Conservation (phyloP, 331 rosid genomes). For the Malus hybrid region DNA sequence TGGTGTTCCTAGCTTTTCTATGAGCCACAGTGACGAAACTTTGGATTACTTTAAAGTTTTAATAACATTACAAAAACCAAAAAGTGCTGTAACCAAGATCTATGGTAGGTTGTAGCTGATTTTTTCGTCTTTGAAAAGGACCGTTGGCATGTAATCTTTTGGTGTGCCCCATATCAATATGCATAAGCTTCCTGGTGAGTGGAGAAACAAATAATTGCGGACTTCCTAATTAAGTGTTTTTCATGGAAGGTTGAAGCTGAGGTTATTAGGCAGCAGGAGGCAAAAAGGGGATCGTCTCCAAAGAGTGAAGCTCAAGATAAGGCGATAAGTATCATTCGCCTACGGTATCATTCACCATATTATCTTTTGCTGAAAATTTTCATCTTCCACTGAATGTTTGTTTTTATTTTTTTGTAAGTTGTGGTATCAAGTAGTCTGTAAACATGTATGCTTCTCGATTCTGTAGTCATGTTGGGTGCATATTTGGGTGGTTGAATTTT, state of each 20-base stretch:
- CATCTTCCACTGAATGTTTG: background rate
- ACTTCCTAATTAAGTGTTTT: constrained; percentile 15
- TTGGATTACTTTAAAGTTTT: background rate
- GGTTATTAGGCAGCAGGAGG: constrained; percentile 64
- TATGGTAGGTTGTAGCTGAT: background rate
- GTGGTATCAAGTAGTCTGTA: background rate
- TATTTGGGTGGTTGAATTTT: constrained; percentile 1
- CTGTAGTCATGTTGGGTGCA: background rate
- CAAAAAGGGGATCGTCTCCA: constrained; percentile 66
- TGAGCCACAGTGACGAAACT: background rate
- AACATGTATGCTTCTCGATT: background rate
- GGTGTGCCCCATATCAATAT: background rate
- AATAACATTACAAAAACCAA: background rate
- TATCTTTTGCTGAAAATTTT: constrained; percentile 2
- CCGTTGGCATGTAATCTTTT: background rate
- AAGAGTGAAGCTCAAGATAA: constrained; percentile 92
- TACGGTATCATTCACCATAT: constrained; percentile 50
- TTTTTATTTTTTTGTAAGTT: background rate
- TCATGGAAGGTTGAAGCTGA: constrained; percentile 83
- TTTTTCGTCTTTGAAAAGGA: background rate
- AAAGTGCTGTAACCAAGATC: background rate
- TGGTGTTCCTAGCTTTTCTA: background rate
- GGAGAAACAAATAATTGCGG: constrained; percentile 18
- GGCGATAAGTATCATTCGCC: constrained; percentile 59
- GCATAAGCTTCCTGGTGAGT: constrained; percentile 1